These are phyloP conservation scores for Kondoa malvinella DNA, from an alignment of 768 basidiomycete genomes.

Conservation along the genomic window DNA sequence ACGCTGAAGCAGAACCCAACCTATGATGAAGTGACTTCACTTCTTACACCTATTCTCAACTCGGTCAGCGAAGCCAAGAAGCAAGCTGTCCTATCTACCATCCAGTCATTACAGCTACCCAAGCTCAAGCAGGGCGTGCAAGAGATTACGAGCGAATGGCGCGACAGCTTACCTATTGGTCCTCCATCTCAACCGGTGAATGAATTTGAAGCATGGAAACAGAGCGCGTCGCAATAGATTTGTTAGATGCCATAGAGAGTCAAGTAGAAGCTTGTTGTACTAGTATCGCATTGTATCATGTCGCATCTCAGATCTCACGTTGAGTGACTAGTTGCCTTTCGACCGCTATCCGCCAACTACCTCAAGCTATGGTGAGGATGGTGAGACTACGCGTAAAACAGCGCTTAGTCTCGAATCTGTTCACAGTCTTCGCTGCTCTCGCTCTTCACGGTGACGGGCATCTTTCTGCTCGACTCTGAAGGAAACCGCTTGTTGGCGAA, in stretches of 20 bases:
- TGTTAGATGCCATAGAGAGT: neutral
- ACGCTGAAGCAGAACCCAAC: neutral
- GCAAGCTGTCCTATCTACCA: neutral
- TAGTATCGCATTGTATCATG: no score
- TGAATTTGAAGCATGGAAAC: neutral
- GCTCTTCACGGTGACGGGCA: constrained; percentile 68
- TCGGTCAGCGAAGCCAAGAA: neutral
- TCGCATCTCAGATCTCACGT: no score
- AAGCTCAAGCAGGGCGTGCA: neutral
- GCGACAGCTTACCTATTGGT: neutral
- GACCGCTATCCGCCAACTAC: no score
- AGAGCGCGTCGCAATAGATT: neutral
- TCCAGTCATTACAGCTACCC: neutral
- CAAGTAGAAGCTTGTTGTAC: no score
- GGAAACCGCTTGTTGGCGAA: constrained; percentile 89
- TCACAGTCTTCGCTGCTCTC: constrained; percentile 37
- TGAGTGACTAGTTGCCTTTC: no score
- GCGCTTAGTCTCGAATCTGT: neutral
- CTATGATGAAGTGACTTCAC: neutral
- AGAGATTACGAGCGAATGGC: neutral
- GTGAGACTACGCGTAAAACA: no score
- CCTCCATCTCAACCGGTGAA: neutral
- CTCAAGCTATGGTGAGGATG: no score
- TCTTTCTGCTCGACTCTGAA: constrained; percentile 86
- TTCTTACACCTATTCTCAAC: neutral